Evolutionary conservation across 306 rosid species (phyloP), one percentile per base, ranked within the genome.

Genomic region (Ormosia semicastrata): DNA sequence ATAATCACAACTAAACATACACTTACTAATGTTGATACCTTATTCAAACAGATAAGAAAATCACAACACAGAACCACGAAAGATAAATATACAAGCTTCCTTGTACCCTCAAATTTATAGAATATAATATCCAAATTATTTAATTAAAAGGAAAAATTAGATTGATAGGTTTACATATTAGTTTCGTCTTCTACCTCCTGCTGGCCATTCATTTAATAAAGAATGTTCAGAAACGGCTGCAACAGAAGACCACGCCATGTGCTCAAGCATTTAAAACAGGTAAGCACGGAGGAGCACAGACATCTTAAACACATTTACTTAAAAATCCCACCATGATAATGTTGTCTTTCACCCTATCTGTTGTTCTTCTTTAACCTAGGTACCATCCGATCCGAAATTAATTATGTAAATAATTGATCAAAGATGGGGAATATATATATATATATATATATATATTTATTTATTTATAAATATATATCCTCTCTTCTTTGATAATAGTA

Each of bases 181-280:
- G 17, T 62, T 59, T 69, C 34, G 34, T 80, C 68, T 66, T 71
- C 84, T 83, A 84, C 85, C 75, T 70, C 79, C 56, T 60, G 65
- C 88, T 80, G 86, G 82, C 89, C 90, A 80, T 83, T 87, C 78
- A 81, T 46, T 77, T 50, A 49, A 64, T 76, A 63, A 82, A 79
- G 82, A 84, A 78, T 57, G 71, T 72, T 49, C 71, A 80, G 80
- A 87, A 90, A 76, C 65, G 86, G 79, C 84, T 63, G 75, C 87
- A 77, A 62, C 13, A 63, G 63, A 82, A 79, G 89, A 85, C 89
- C 92, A 90, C 92, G 76, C 97, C 97, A 93, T 91, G 97, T 93
- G 97, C 92, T 82, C 32, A 36, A 78, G 85, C 88, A 86, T 86
- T 90, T 85, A 83, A 80, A 83, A 85, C 87, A 79, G 86, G 88